Evolutionary conservation across 257 asterid species (phyloP), one percentile per base, ranked within the genome.

Genomic region (Sherardia arvensis): DNA sequence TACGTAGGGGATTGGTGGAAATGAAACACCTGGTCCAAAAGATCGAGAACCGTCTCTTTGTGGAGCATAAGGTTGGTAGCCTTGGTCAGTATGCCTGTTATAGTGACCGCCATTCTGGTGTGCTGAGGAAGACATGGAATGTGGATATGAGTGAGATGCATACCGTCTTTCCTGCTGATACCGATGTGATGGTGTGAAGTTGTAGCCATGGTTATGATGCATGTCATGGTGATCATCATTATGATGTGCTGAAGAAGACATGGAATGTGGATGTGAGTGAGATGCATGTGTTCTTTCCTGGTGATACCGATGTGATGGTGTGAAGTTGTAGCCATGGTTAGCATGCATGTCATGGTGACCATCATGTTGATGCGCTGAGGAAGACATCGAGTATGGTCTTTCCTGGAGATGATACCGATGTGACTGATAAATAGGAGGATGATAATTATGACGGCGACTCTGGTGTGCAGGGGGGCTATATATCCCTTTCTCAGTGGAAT

Each of bases 401-500:
- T 36, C 64, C 43, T 69, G 75, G 67, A n/a, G n/a, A n/a, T 64
- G 23, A 43, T 54, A 62, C 28, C 55, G 65, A 47, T 61, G 71
- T n/a, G 76, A 59, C n/a, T 53, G 66, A 59, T 38, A 59, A 58
- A 40, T 43, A 63, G 61, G 51, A 64, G 75, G 53, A 59, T 62
- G 27, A 22, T 57, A 47, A 51, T 53, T 70, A 59, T 40, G 80
- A 70, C 68, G 72, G 66, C 67, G 72, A 67, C 38, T 29, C 40
- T 54, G 72, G 61, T 77, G 66, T 75, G 66, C 29, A 11, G 67
- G 58, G 56, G 60, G 65, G 69, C 65, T 68, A 21, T 32, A 58
- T 55, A 69, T 67, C 61, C 69, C 68, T 11, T 61, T 51, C 32
- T 59, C 65, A 22, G 70, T 67, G 40, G 66, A 61, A 56, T 62